Percentiles rank a stretch among this genome's conserved stretches.
Conservation (phyloP, 306 rosid genomes). For the Dryas alaskensis region DNA sequence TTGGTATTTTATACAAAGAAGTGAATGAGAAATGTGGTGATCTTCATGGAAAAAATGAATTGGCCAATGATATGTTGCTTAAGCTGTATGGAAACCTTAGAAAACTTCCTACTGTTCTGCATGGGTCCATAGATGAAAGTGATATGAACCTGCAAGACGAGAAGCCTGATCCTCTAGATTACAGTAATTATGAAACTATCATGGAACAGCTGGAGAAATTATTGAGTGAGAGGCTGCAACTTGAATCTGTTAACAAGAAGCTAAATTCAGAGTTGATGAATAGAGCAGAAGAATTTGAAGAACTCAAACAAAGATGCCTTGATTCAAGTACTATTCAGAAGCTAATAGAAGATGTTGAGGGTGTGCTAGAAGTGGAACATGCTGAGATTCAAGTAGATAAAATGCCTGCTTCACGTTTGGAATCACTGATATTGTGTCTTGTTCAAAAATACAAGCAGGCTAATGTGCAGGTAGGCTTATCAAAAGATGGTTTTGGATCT, state of each 20-base stretch:
- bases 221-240: constrained; percentile 52
- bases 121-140: constrained; percentile 47
- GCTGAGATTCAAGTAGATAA: constrained; percentile 32
- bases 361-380: constrained; percentile 49
- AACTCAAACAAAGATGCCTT: constrained; percentile 51
- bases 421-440: constrained; percentile 58
- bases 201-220: constrained; percentile 49
- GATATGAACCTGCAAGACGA: constrained; percentile 39
- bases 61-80: constrained; percentile 48
- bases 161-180: constrained; percentile 58
- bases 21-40: constrained; percentile 49
- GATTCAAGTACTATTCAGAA: constrained; percentile 51
- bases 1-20: constrained; percentile 51
- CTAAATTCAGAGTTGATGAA: constrained; percentile 60
- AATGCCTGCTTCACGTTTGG: constrained; percentile 53
- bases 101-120: constrained; percentile 44
- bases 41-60: constrained; percentile 59
- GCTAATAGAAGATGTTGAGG: constrained; percentile 55
- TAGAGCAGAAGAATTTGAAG: constrained; percentile 58
- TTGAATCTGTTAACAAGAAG: constrained; percentile 50
- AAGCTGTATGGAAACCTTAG: constrained; percentile 48
- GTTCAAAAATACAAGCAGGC: constrained; percentile 62
- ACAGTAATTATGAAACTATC: constrained; percentile 48
- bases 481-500: constrained; percentile 50
- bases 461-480: constrained; percentile 48